Evolutionary conservation across 2,329 filamentous ascomycete genomes (phyloP), one percentile per base, ranked within the genome.

Genomic region (Exophiala calicioides): DNA sequence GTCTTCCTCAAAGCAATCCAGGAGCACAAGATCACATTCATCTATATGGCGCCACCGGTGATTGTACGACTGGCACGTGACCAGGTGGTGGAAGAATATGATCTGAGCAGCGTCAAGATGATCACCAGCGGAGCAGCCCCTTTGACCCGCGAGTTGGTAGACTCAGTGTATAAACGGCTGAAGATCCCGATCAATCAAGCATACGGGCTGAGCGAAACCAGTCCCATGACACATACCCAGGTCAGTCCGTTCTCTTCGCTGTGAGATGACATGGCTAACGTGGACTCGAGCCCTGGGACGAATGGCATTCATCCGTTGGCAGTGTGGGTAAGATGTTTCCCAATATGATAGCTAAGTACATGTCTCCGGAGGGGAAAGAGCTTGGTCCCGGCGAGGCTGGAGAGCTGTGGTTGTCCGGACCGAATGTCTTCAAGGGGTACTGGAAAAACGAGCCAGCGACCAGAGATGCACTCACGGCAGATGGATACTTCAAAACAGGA

Each of bases 401-500:
- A 16, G 86, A 90, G 66, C 70, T 90, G 8, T 84, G 79, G 70
- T 65, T 85, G 55, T 77, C 77, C 27, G 81, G 81, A 0, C 81
- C 81, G 1, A 85, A 84, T 51, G 66, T 85, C 20, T 84, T 84
- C 69, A 71, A 77, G 58, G 82, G 80, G 23, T 84, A 81, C 56
- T 70, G 76, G 57, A 78, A 81, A 61, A 84, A 84, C 57, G 71
- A 75, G 0, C 68, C 73, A 42, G 79, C 74, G 1, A 84, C 81
- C 2, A 70, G 67, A 16, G 72, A 79, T 23, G 77, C 77, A 8
- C 65, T 83, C 27, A 52, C 47, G 6, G 29, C 47, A 18, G 88
- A 94, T 55, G 88, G 88, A 1, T 96, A 83, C 73, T 95, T 95
- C 76, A 90, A 85, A 67, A 95, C 90, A 0, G 90, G 90, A 2